These are phyloP conservation scores for Exophiala sideris DNA, from an alignment of 2,329 filamentous ascomycete genomes.

Conservation along the genomic window DNA sequence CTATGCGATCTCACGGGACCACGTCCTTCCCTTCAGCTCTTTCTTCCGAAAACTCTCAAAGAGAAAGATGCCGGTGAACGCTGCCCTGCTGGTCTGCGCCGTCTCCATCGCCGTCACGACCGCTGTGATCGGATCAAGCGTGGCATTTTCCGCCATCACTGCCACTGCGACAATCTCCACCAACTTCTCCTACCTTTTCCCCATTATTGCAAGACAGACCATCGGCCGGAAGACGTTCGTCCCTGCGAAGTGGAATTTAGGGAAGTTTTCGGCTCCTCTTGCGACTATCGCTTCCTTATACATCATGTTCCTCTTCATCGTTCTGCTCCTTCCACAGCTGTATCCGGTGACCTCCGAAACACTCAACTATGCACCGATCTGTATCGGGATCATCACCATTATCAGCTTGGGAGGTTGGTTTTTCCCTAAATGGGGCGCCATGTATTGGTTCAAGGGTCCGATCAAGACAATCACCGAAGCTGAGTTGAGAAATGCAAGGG, in stretches of 20 bases:
- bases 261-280: slow-evolving; percentile 29
- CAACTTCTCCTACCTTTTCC: slow-evolving; percentile 40
- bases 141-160: slow-evolving; percentile 39
- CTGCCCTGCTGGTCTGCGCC: slow-evolving; percentile 34
- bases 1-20: slow-evolving; percentile 40
- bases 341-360: slow-evolving; percentile 39
- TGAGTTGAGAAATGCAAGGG: slow-evolving; percentile 20
- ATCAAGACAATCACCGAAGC: slow-evolving; percentile 36
- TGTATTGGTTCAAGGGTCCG: slow-evolving; percentile 39
- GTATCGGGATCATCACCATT: slow-evolving; percentile 37
- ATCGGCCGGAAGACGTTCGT: slow-evolving; percentile 36
- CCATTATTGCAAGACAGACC: slow-evolving; percentile 39
- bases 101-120: slow-evolving; percentile 35
- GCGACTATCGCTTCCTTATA: slow-evolving; percentile 33
- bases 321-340: slow-evolving; percentile 38
- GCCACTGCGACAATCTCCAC: slow-evolving; percentile 39
- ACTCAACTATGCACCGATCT: slow-evolving; percentile 41
- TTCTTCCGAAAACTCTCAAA: slow-evolving; percentile 35
- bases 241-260: slow-evolving; percentile 38
- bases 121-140: slow-evolving; percentile 37
- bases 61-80: slow-evolving; percentile 37
- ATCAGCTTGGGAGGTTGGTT: slow-evolving; percentile 38
- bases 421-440: slow-evolving; percentile 36
- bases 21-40: slow-evolving; percentile 37
- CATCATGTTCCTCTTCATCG: slow-evolving; percentile 37